Evolutionary conservation across 805 yeast genomes (phyloP).

Genomic region (Candida arabinofermentans): DNA sequence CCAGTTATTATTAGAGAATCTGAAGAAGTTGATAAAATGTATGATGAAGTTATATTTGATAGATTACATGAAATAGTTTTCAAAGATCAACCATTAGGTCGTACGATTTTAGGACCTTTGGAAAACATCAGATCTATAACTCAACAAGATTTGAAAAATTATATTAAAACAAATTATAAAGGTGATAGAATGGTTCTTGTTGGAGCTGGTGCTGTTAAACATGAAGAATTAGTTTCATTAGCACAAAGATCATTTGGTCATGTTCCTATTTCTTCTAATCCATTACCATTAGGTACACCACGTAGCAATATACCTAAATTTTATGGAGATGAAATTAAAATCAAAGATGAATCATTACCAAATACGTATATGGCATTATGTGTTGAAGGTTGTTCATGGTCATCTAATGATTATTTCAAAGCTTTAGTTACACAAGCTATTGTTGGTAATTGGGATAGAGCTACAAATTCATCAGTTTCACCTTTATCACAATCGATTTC

Average conservation of each 20-base stretch:
- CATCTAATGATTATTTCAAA: slow-evolving; percentile 89
- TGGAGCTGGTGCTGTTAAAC: slow-evolving; percentile 93
- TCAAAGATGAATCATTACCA: slow-evolving; percentile 79
- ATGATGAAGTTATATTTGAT: slow-evolving; percentile 97
- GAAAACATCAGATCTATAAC: slow-evolving; percentile 80
- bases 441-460: slow-evolving; percentile 96
- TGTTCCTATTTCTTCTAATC: slow-evolving; percentile 48
- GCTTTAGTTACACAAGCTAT: slow-evolving; percentile 96
- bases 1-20: slow-evolving; percentile 95
- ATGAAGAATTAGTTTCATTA: slow-evolving; percentile 69
- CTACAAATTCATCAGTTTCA: slow-evolving; percentile 82
- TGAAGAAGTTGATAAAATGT: slow-evolving; percentile 97
- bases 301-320: slow-evolving; percentile 76
- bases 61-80: slow-evolving; percentile 91
- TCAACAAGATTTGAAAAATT: slow-evolving; percentile 69
- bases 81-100: slow-evolving; percentile 88
- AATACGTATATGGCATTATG: slow-evolving; percentile 90
- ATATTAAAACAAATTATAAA: slow-evolving; percentile 81
- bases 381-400: slow-evolving; percentile 98
- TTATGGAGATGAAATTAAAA: slow-evolving; percentile 79
- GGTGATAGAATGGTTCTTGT: slow-evolving; percentile 98
- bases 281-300: slow-evolving; percentile 68
- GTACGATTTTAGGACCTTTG: slow-evolving; percentile 94
- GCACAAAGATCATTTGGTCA: slow-evolving; percentile 79
- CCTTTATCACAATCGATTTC: slow-evolving; percentile 66